A percentile compares a stretch with the other conserved stretches of the same genome.
Conservation (phyloP, 768 basidiomycete species). For the Phanerochaete sordida region DNA sequence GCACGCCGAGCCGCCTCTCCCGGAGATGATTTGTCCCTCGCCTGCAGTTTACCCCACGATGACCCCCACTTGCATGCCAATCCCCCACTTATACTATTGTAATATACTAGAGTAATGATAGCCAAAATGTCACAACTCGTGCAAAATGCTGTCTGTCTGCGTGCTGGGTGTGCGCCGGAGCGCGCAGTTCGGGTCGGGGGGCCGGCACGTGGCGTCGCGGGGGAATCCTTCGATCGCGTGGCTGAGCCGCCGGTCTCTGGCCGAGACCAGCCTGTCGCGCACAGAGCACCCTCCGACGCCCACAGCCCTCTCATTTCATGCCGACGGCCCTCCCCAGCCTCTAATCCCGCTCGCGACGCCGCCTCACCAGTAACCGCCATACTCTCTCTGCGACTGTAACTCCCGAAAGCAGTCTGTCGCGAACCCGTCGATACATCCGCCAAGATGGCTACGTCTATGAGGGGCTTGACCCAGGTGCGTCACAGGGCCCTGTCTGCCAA, state of each 20-base stretch:
- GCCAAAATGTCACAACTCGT: not conserved
- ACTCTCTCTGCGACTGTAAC: not conserved
- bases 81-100: not conserved
- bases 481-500: not conserved
- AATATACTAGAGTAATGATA: not conserved
- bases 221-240: not conserved
- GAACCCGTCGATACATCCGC: not conserved
- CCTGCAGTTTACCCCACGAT: not conserved
- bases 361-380: not conserved
- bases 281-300: not conserved
- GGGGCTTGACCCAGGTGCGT: conserved; percentile 86
- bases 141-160: not conserved
- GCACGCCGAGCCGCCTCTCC: conserved; percentile 53
- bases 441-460: conserved; percentile 85
- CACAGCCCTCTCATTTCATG: not conserved
- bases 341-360: not conserved
- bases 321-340: not conserved
- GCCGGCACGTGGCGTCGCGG: not conserved
- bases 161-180: not conserved
- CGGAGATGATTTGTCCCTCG: not conserved
- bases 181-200: not conserved
- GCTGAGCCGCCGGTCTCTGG: not conserved
- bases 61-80: not conserved
- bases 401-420: not conserved
- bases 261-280: not conserved